phyloP scores from a whole-genome alignment of 192 early-diverging fungal genomes.

The Backusella macrospora region DNA sequence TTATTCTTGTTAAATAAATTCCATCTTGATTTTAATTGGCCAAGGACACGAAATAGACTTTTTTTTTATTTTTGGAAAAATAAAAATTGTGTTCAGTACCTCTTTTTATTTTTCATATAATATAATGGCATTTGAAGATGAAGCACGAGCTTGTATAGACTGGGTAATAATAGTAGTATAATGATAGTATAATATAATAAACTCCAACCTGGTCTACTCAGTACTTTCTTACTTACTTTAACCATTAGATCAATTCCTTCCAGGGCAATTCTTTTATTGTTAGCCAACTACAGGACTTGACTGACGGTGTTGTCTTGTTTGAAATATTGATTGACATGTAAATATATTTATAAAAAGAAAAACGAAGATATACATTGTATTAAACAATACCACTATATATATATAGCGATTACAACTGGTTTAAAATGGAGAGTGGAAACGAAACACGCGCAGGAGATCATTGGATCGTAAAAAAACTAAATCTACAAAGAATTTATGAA shows the following conservation, averaged over 20 bases:
- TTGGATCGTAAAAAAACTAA: not conserved
- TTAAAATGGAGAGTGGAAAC: not conserved
- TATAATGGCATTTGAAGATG: not conserved
- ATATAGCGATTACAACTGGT: slow-evolving; percentile 1
- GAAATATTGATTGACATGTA: not conserved
- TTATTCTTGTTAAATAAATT: not conserved
- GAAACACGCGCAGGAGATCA: not conserved
- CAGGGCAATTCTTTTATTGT: slow-evolving; percentile 4
- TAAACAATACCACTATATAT: not conserved
- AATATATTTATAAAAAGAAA: not conserved
- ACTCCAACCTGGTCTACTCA: not conserved
- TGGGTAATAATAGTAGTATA: not conserved
- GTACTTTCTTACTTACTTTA: not conserved
- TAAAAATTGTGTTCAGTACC: not conserved
- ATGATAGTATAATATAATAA: not conserved
- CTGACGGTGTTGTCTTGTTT: slow-evolving; percentile 3
- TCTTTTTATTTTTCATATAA: not conserved
- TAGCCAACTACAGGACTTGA: not conserved
- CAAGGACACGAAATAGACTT: not conserved
- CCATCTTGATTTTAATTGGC: not conserved
- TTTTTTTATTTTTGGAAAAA: not conserved
- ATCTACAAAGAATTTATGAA: not conserved
- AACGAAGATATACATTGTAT: not conserved
- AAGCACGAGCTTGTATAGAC: not conserved
- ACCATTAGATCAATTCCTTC: not conserved